phyloP scores from a whole-genome alignment of 2,329 filamentous ascomycete species.

The Penicillium sp. region DNA sequence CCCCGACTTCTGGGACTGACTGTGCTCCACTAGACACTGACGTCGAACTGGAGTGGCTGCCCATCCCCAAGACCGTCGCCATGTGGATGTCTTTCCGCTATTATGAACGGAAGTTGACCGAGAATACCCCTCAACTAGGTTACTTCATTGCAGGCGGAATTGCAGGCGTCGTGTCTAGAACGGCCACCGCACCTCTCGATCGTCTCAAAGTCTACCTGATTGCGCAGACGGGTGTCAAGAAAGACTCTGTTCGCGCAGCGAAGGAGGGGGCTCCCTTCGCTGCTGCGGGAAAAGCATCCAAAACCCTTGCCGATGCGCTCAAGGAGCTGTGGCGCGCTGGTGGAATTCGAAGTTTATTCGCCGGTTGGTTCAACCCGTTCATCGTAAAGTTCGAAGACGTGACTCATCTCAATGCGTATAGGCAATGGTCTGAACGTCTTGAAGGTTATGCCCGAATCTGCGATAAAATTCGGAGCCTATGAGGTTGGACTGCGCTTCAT shows the following conservation, averaged over 20 bases:
- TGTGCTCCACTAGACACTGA: constrained; percentile 34
- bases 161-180: constrained; percentile 91
- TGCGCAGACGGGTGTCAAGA: constrained; percentile 70
- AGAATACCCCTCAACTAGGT: constrained; percentile 60
- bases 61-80: constrained; percentile 42
- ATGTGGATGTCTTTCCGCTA: constrained; percentile 46
- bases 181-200: constrained; percentile 91
- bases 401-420: constrained; percentile 37
- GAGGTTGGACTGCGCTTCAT: constrained; percentile 54
- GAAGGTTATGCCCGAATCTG: constrained; percentile 98
- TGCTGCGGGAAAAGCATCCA: constrained; percentile 63
- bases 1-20: constrained; percentile 30
- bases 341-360: constrained; percentile 85
- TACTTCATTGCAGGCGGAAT: constrained; percentile 96
- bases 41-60: constrained; percentile 43
- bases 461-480: constrained; percentile 97
- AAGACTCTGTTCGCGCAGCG: constrained; percentile 61
- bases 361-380: constrained; percentile 62
- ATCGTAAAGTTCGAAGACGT: neutral
- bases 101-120: constrained; percentile 48
- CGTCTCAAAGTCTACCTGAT: constrained; percentile 96
- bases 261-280: constrained; percentile 66
- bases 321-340: constrained; percentile 80
- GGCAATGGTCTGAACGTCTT: constrained; percentile 94
- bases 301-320: constrained; percentile 69